Conservation (phyloP, 139 green algal species). For the Prasinococcaceae sp. region DNA sequence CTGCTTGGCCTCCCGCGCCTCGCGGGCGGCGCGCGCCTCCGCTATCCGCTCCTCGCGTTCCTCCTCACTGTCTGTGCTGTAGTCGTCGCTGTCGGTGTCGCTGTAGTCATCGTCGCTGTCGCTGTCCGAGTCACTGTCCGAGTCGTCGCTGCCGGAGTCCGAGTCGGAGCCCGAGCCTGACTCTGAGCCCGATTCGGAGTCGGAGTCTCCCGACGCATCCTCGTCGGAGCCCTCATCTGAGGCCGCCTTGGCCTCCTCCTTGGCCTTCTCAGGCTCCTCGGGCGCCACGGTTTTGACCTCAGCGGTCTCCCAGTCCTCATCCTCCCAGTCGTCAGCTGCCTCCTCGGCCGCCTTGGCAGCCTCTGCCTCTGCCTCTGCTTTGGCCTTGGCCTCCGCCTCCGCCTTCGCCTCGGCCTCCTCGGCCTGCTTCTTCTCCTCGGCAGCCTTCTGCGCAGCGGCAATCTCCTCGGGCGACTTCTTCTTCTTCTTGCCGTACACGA, state of each 20-base stretch:
- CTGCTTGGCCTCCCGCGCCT: neutral
- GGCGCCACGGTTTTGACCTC: constrained; percentile 13
- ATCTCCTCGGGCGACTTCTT: constrained; percentile 13
- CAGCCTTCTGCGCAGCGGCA: neutral
- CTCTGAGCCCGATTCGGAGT: too few relatives aligned
- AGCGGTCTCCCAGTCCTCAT: constrained; percentile 23
- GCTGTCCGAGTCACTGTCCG: constrained; percentile 1
- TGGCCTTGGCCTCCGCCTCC: constrained; percentile 23
- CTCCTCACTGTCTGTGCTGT: constrained; percentile 7
- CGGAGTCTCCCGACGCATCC: too few relatives aligned
- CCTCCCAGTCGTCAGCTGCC: constrained; percentile 37
- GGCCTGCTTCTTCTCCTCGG: neutral
- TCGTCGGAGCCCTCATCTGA: neutral
- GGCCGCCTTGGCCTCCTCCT: constrained; percentile 10
- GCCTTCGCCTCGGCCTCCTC: constrained; percentile 22
- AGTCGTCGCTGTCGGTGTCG: constrained; percentile 10
- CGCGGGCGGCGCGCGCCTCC: neutral
- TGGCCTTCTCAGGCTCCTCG: constrained; percentile 25
- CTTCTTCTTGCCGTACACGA: constrained; percentile 12
- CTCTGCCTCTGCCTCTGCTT: constrained; percentile 12
- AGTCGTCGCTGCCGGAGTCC: neutral
- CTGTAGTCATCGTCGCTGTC: constrained; percentile 5
- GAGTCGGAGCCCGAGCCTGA: constrained; percentile 3
- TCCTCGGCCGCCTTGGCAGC: constrained; percentile 23
- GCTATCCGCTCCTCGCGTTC: constrained; percentile 12